Conservation (phyloP, 129 eudicot genomes). For the Deinandra increscens region DNA sequence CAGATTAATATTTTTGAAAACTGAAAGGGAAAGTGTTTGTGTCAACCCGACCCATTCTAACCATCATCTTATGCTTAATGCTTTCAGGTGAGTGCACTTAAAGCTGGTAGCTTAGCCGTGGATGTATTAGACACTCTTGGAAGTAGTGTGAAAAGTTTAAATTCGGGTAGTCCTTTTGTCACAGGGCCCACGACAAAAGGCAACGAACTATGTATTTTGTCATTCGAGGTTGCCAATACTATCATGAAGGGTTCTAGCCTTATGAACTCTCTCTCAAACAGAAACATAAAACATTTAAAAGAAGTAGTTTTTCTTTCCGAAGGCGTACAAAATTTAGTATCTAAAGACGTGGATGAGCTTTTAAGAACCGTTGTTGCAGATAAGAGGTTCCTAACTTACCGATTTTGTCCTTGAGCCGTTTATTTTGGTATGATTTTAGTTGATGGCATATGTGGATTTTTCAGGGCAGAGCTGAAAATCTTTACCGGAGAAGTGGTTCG, state of each 20-base stretch:
- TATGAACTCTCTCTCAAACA: constrained; percentile 61
- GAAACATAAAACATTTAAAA: constrained; percentile 48
- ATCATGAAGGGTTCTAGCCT: constrained; percentile 81
- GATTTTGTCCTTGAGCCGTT: background rate
- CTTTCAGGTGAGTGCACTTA: constrained; percentile 57
- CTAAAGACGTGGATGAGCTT: constrained; percentile 68
- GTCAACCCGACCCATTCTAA: constrained; percentile 7
- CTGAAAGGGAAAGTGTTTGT: background rate
- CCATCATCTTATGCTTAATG: background rate
- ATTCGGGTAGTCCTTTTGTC: constrained; percentile 59
- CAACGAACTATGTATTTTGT: constrained; percentile 61
- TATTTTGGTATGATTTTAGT: background rate
- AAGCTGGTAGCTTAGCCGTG: constrained; percentile 64
- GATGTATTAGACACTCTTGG: constrained; percentile 80
- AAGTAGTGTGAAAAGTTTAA: constrained; percentile 71
- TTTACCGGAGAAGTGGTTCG: constrained; percentile 82
- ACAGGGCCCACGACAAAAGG: constrained; percentile 61
- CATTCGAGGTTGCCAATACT: constrained; percentile 98
- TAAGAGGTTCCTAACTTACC: constrained; percentile 55
- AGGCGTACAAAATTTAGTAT: constrained; percentile 76
- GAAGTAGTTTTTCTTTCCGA: constrained; percentile 69
- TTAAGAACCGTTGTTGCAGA: constrained; percentile 69
- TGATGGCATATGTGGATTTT: constrained; percentile 18
- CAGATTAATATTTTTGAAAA: background rate
- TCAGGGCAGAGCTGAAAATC: constrained; percentile 71